Percentiles rank a stretch among this genome's conserved stretches.
Evolutionary conservation across 495 filamentous ascomycete genomes (phyloP).

Genomic region (Aspergillus avenaceus): DNA sequence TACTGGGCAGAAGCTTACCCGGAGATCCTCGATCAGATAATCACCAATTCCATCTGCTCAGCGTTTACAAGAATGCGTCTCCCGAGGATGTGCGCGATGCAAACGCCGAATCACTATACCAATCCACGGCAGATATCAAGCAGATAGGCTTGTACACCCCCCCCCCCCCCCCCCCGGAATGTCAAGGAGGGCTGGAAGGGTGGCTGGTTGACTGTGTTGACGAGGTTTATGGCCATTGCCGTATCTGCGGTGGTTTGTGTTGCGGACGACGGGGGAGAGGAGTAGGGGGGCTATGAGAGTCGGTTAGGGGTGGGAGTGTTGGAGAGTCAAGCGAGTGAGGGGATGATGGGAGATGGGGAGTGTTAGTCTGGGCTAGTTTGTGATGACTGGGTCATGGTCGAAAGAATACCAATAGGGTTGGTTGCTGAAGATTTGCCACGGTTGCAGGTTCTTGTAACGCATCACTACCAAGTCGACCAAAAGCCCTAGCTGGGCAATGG

Average conservation of each 20-base stretch:
- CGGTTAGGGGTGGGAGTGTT: constrained; percentile 42
- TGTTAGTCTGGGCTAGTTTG: constrained; percentile 5
- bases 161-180: constrained; percentile 48
- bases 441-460: too few species aligned
- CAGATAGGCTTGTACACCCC: constrained; percentile 66
- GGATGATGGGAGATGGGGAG: constrained; percentile 17
- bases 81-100: too few species aligned
- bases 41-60: constrained; percentile 51
- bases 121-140: too few species aligned
- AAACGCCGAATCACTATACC: too few species aligned
- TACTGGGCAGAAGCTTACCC: constrained; percentile 51
- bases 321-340: constrained; percentile 15
- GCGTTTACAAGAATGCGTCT: constrained; percentile 47
- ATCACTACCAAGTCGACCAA: too few species aligned
- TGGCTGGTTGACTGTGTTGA: constrained; percentile 60
- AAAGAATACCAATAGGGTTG: too few species aligned
- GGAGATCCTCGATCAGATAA: constrained; percentile 35
- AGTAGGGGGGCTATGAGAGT: constrained; percentile 44
- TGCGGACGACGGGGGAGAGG: constrained; percentile 38
- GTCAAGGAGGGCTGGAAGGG: constrained; percentile 58
- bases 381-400: too few species aligned
- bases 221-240: constrained; percentile 54
- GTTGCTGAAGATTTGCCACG: too few species aligned
- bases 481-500: too few species aligned
- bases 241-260: constrained; percentile 49